phyloP scores from a whole-genome alignment of 106 monocot genomes.

The Acorus calamus region DNA sequence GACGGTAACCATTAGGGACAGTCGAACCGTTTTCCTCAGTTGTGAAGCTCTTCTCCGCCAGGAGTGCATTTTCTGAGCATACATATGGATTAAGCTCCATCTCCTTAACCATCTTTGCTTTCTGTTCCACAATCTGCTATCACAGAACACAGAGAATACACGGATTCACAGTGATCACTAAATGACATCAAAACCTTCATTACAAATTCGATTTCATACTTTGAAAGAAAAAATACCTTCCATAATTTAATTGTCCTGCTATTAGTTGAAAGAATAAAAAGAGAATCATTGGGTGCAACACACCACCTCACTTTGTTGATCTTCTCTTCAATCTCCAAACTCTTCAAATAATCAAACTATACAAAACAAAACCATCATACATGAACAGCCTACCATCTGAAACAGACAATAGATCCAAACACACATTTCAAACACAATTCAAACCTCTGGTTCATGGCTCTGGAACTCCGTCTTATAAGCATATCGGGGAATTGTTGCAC shows the following conservation, averaged over 20 bases:
- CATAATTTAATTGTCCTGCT: slow-evolving; percentile 59
- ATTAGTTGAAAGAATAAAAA: slow-evolving; percentile 55
- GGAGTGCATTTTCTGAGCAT: slow-evolving; percentile 46
- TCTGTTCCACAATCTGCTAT: slow-evolving; percentile 32
- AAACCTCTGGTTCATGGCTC: slow-evolving; percentile 61
- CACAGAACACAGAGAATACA: not conserved
- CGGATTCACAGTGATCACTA: too few relatives aligned
- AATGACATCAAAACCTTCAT: too few relatives aligned
- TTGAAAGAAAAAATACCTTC: slow-evolving; percentile 34
- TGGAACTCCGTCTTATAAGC: slow-evolving; percentile 55
- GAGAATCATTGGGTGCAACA: slow-evolving; percentile 28
- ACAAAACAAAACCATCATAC: slow-evolving; percentile 3
- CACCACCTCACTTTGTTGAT: slow-evolving; percentile 65
- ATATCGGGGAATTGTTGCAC: slow-evolving; percentile 27
- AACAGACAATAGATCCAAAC: not conserved
- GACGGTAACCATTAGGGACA: slow-evolving; percentile 16
- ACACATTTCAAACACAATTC: not conserved
- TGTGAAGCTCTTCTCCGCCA: slow-evolving; percentile 38
- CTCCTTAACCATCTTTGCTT: slow-evolving; percentile 32
- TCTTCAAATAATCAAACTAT: slow-evolving; percentile 61
- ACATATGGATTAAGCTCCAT: slow-evolving; percentile 16
- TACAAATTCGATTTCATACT: too few relatives aligned
- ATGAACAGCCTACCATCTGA: not conserved
- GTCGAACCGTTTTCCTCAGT: slow-evolving; percentile 7
- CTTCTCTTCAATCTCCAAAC: slow-evolving; percentile 58